Evolutionary conservation across 345 rosid genomes (phyloP).

Genomic region (Arabis hirsuta): DNA sequence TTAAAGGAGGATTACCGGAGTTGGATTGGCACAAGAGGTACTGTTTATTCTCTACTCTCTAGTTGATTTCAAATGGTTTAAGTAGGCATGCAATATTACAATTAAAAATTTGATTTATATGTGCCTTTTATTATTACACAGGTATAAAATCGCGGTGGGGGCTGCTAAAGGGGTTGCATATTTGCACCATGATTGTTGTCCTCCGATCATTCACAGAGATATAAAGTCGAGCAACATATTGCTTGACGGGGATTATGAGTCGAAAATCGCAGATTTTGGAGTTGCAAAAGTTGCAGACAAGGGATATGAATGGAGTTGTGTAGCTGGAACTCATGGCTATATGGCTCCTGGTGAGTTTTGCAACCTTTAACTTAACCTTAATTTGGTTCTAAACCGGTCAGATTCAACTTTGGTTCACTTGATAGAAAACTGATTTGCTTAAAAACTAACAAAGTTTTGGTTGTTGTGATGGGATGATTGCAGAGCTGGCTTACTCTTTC

Average conservation of each 20-base stretch:
- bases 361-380: not conserved
- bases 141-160: constrained; percentile 77
- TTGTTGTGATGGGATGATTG: constrained; percentile 24
- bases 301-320: constrained; percentile 55
- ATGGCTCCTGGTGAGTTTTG: constrained; percentile 85
- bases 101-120: not conserved
- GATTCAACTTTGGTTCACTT: not conserved
- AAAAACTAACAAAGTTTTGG: not conserved
- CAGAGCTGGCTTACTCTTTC: constrained; percentile 81
- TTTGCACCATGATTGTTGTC: constrained; percentile 83
- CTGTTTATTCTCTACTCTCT: constrained; percentile 1
- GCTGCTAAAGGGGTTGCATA: constrained; percentile 88
- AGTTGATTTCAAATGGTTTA: not conserved
- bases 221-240: constrained; percentile 87
- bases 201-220: constrained; percentile 83
- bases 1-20: constrained; percentile 59
- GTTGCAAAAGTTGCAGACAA: constrained; percentile 72
- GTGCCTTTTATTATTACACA: constrained; percentile 13
- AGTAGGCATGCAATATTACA: constrained; percentile 22
- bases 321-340: constrained; percentile 91
- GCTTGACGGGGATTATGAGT: constrained; percentile 65
- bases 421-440: not conserved
- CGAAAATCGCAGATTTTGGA: constrained; percentile 92
- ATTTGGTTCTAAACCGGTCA: not conserved
- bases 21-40: constrained; percentile 75